A percentile compares a stretch with the other conserved stretches of the same genome.
These are phyloP conservation scores for Mycena amicta DNA, from an alignment of 768 basidiomycete species.

Conservation along the genomic window DNA sequence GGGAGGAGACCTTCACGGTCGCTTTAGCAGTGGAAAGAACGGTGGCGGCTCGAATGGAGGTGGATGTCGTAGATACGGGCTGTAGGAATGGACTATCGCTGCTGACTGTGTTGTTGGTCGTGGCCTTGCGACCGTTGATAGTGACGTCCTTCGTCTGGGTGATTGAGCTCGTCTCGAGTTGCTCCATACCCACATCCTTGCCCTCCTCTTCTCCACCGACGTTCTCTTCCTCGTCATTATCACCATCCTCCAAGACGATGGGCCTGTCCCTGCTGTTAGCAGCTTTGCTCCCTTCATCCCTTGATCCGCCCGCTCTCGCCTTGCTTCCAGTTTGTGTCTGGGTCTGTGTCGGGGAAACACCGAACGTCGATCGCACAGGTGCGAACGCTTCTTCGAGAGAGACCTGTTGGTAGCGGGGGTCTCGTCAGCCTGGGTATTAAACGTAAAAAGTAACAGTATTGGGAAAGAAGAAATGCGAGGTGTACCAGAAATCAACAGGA, in stretches of 20 bases:
- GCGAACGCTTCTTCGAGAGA: constrained; percentile 72
- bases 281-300: constrained; percentile 2
- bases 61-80: background rate
- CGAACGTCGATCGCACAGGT: constrained; percentile 72
- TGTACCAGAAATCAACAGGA: too few species aligned
- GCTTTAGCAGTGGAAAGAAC: background rate
- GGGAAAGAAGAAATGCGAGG: too few species aligned
- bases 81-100: background rate
- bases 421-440: background rate
- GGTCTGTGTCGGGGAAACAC: constrained; percentile 40
- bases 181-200: background rate
- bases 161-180: too few species aligned
- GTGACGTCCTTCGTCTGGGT: too few species aligned
- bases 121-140: background rate
- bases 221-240: background rate
- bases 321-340: constrained; percentile 10
- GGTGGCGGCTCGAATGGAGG: background rate
- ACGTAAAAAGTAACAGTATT: too few species aligned
- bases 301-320: background rate
- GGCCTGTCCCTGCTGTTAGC: too few species aligned
- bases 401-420: constrained; percentile 40
- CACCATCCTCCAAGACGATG: background rate
- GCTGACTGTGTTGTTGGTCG: background rate
- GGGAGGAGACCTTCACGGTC: background rate
- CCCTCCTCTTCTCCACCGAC: background rate